Base-by-base conservation (phyloP, 768 basidiomycete species). In the Phlebiopsis flavidoalba region DNA sequence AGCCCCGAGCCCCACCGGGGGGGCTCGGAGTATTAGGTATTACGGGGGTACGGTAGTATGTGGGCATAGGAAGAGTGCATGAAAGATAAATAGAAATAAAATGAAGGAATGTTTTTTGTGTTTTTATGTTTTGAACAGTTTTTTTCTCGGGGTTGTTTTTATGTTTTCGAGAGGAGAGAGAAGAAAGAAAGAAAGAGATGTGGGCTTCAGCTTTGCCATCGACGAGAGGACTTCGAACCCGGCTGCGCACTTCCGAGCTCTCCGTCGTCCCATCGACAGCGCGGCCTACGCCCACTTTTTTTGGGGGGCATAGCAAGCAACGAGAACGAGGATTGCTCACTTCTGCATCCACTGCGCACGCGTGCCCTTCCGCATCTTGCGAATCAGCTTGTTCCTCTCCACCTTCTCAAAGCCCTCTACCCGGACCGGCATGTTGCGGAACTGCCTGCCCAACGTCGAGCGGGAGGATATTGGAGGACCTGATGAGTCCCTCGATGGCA, bases 351-450 rank as follows among this genome's bases (percentile, higher is more conserved):
- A 43, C 12, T 21, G 48, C 45, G 45, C 45, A 46, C 19, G 26
- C 26, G 26, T 19, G 33, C 53, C 53, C 5, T 26, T 24, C 6
- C 52, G 52, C 33, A 53, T 35, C 31, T 15, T 35, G 4, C 35
- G 31, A n/a, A 36, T n/a, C 31, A 12, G 36, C 26, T 48, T 37
- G 4, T 14, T 31, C 22, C 21, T 19, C 53, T 60, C 51, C 50
- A n/a, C 2, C 31, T 40, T 52, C 40, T 60, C 58, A 19, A 60
- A 60, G 35, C 50, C 58, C 53, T 46, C 56, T 8, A 24, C 5
- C 5, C 56, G 43, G 45, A 35, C 21, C 26, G 26, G 47, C 45
- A 57, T 57, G 46, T 48, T 15, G 6, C 21, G 8, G 56, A 45
- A 40, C 15, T n/a, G 17, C 43, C 26, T n/a, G 46, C 11, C 46